phyloP scores from a whole-genome alignment of 257 asterid genomes.

The Leptodermis oblonga region DNA sequence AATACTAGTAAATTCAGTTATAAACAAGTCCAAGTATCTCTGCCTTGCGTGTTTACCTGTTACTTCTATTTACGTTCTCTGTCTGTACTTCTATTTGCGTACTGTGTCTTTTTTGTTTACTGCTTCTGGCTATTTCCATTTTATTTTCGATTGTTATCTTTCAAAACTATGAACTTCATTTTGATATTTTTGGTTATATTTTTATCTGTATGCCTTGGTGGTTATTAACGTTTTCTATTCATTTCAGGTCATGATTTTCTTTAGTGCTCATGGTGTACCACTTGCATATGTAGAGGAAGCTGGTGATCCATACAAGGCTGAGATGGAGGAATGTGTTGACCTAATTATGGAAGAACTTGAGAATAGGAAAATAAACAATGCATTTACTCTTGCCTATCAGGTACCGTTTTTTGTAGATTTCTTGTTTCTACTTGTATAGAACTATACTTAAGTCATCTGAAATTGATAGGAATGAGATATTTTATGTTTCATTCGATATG shows the following conservation, averaged over 20 bases:
- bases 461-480: background rate
- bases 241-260: constrained; percentile 91
- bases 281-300: constrained; percentile 99
- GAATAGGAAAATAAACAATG: constrained; percentile 2
- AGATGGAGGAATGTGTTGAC: constrained; percentile 99
- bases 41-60: background rate
- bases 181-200: background rate
- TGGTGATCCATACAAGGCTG: constrained; percentile 99
- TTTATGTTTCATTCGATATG: background rate
- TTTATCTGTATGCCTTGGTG: background rate
- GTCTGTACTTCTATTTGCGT: background rate
- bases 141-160: background rate
- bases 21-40: background rate
- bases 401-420: constrained; percentile 23
- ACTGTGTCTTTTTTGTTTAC: background rate
- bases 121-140: background rate
- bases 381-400: constrained; percentile 81
- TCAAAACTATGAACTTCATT: background rate
- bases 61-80: background rate
- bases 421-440: background rate
- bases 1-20: background rate
- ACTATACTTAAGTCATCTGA: background rate
- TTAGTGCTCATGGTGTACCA: constrained; percentile 99
- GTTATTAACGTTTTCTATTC: constrained; percentile 8
- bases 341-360: constrained; percentile 16